Percentiles rank a stretch among this genome's conserved stretches.
These are phyloP conservation scores for Cystofilobasidium capitatum DNA, from an alignment of 768 basidiomycete genomes.

Conservation along the genomic window DNA sequence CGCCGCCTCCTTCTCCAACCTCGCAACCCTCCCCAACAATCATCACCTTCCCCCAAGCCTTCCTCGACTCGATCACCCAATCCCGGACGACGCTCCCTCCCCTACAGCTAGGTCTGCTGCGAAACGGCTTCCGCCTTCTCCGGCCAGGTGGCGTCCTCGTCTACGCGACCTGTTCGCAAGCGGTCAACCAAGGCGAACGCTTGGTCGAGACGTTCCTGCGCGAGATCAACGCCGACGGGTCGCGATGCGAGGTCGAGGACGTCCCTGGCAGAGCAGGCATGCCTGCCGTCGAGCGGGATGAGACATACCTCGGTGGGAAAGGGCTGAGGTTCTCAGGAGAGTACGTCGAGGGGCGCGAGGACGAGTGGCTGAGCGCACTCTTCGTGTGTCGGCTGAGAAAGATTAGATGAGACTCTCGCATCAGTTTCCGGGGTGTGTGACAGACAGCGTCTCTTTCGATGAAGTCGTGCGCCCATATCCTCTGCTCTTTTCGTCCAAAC, in stretches of 20 bases:
- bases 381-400: constrained; percentile 23
- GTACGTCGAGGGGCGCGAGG: constrained; percentile 18
- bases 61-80: constrained; percentile 1
- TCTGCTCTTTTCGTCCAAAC: too few species aligned
- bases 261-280: constrained; percentile 15
- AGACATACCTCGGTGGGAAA: constrained; percentile 9
- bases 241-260: constrained; percentile 13
- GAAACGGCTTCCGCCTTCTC: constrained; percentile 46
- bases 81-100: background rate
- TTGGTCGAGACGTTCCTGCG: constrained; percentile 49
- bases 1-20: background rate
- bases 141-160: constrained; percentile 76
- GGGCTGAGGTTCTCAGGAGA: constrained; percentile 17
- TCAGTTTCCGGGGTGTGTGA: too few species aligned
- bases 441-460: too few species aligned
- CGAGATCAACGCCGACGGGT: constrained; percentile 6
- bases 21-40: background rate
- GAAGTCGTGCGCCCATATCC: too few species aligned
- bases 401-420: background rate
- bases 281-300: constrained; percentile 12
- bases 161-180: constrained; percentile 96
- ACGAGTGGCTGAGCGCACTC: constrained; percentile 25
- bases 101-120: constrained; percentile 23
- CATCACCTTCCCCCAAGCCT: background rate
- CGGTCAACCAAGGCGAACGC: constrained; percentile 93